Evolutionary conservation across 345 rosid genomes (phyloP).

Genomic region (Aegle marmelos): DNA sequence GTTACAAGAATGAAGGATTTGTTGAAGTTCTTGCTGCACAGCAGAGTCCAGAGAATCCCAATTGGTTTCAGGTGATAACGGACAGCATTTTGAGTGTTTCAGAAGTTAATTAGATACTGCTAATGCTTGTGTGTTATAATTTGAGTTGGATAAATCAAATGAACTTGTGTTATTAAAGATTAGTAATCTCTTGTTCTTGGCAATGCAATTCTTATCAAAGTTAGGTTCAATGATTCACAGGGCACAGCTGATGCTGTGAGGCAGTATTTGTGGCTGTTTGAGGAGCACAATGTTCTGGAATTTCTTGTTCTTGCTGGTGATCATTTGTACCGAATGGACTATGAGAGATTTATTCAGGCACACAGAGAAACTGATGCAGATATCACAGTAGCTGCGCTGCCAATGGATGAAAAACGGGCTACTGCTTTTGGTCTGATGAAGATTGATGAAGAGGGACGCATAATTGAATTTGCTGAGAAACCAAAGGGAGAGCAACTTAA

Average conservation of each 20-base stretch:
- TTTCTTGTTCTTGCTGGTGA: slow-evolving; percentile 94
- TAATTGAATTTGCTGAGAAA: slow-evolving; percentile 88
- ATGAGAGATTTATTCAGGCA: slow-evolving; percentile 92
- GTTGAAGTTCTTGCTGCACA: slow-evolving; percentile 99
- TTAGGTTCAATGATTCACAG: slow-evolving; percentile 29
- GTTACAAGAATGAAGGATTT: slow-evolving; percentile 95
- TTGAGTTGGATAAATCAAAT: background rate
- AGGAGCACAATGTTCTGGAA: slow-evolving; percentile 95
- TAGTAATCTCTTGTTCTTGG: background rate
- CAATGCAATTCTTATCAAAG: background rate
- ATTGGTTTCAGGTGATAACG: slow-evolving; percentile 83
- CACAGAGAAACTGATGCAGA: slow-evolving; percentile 97
- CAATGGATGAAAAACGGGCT: slow-evolving; percentile 92
- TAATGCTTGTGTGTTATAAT: background rate
- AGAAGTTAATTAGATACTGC: background rate
- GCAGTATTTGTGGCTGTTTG: slow-evolving; percentile 93
- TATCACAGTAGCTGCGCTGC: slow-evolving; percentile 96
- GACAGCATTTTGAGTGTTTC: background rate
- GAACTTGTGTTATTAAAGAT: background rate
- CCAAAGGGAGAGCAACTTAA: slow-evolving; percentile 92
- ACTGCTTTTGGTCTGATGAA: slow-evolving; percentile 96
- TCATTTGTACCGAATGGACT: slow-evolving; percentile 96
- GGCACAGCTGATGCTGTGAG: slow-evolving; percentile 99
- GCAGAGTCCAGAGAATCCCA: slow-evolving; percentile 96
- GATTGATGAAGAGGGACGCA: slow-evolving; percentile 96